Evolutionary conservation across 1,284 basidiomycete species (phyloP).

Genomic region (Apiotrichum brassicae): DNA sequence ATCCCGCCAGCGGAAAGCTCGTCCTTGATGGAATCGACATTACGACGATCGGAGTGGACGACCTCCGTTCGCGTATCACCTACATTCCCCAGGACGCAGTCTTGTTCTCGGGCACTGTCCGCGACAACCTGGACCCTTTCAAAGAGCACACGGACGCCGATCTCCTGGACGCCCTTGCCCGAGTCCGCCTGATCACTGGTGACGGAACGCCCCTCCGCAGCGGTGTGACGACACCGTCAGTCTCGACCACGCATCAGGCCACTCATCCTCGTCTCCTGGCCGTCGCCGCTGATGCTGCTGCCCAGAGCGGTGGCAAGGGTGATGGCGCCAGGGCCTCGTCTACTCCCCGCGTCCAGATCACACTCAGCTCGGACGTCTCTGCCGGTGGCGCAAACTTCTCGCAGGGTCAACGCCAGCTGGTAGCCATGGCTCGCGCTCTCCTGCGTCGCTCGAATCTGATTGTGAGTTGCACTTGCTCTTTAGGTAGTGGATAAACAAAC

Average conservation of each 20-base stretch:
- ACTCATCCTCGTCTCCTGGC: conserved; percentile 18
- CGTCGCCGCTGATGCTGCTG: conserved; percentile 18
- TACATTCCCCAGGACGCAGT: conserved; percentile 60
- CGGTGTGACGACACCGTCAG: conserved; percentile 1
- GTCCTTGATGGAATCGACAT: conserved; percentile 85
- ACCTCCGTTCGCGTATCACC: conserved; percentile 53
- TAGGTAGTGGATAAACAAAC: neutral
- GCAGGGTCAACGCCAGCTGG: conserved; percentile 74
- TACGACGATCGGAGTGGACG: conserved; percentile 74
- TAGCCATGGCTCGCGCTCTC: conserved; percentile 63
- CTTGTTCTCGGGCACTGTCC: conserved; percentile 76
- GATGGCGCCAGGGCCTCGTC: neutral
- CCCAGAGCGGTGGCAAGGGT: neutral
- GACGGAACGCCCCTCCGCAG: conserved; percentile 7
- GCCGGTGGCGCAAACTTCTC: conserved; percentile 77
- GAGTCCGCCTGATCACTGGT: conserved; percentile 32
- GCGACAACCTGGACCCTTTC: conserved; percentile 85
- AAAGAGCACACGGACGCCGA: conserved; percentile 73
- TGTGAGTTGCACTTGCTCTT: conserved; percentile 19
- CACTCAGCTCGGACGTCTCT: conserved; percentile 66
- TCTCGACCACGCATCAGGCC: neutral
- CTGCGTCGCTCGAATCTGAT: conserved; percentile 68
- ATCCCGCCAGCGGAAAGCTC: conserved; percentile 72
- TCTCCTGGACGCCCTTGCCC: conserved; percentile 52
- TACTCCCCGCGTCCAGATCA: conserved; percentile 48